phyloP scores from a whole-genome alignment of 2,329 filamentous ascomycete genomes.

The Myriosclerotinia scirpicola region DNA sequence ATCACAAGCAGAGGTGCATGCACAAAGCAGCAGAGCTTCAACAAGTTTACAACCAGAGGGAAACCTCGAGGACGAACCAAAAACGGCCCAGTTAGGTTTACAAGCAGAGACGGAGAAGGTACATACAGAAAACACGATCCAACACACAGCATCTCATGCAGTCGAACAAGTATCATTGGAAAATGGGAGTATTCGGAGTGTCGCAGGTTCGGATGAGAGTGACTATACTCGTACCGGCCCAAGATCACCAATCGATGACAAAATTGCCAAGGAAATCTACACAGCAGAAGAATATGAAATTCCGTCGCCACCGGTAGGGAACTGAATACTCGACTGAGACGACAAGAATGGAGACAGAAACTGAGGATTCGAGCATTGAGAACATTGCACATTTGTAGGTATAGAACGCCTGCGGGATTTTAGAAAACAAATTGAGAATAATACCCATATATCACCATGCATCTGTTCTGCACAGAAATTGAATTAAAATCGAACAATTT shows the following conservation, averaged over 20 bases:
- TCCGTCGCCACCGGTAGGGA: background rate
- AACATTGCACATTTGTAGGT: background rate
- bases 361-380: background rate
- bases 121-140: too few species aligned
- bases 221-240: background rate
- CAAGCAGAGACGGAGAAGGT: too few species aligned
- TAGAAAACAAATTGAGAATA: background rate
- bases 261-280: background rate
- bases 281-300: background rate
- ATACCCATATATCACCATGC: background rate
- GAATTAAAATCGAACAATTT: conserved; percentile 20
- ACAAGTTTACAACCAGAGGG: too few species aligned
- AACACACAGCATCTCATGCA: too few species aligned
- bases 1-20: background rate
- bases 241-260: background rate
- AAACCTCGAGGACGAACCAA: too few species aligned
- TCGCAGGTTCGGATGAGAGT: background rate
- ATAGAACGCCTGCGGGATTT: conserved; percentile 7
- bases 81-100: too few species aligned
- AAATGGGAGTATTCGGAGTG: background rate
- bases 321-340: background rate
- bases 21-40: background rate
- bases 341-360: background rate
- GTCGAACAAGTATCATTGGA: background rate
- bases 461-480: conserved; percentile 3